phyloP scores from a whole-genome alignment of 768 basidiomycete species.

The Rhodotorula kratochvilovae region DNA sequence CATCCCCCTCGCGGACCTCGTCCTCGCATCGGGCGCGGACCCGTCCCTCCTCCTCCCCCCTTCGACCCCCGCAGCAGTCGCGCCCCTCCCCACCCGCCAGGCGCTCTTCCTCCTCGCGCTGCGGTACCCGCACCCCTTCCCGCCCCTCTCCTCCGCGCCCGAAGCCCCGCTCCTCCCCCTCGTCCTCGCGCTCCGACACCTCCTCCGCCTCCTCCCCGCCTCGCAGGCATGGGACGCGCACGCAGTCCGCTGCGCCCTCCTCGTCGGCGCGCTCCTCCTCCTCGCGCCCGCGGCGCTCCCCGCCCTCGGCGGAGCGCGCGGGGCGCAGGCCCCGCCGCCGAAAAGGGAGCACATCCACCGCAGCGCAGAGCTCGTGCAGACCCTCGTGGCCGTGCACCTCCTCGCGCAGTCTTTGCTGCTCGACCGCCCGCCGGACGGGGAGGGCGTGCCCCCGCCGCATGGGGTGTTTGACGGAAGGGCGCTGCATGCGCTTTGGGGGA shows the following conservation, averaged over 20 bases:
- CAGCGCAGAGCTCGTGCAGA: conserved; percentile 8
- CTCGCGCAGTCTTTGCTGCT: conserved; percentile 13
- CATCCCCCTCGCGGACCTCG: not conserved
- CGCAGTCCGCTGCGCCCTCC: conserved; percentile 5
- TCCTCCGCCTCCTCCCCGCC: not conserved
- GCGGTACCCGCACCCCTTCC: conserved; percentile 3
- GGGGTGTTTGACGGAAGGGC: conserved; percentile 10
- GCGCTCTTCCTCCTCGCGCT: not conserved
- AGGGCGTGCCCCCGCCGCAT: not conserved
- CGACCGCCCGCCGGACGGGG: not conserved
- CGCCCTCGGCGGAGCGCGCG: not conserved
- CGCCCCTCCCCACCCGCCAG: not conserved
- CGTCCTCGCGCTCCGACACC: conserved; percentile 20
- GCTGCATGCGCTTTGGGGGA: not conserved
- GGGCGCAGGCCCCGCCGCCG: not conserved
- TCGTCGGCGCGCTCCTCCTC: conserved; percentile 15
- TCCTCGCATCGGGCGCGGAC: not conserved
- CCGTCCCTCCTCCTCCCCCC: not conserved
- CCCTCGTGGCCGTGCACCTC: conserved; percentile 7
- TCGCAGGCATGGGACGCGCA: not conserved
- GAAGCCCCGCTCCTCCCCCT: conserved; percentile 10
- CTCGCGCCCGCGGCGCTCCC: not conserved
- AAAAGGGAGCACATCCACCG: not conserved
- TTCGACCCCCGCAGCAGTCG: not conserved
- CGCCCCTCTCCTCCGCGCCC: conserved; percentile 1